A percentile compares a stretch with the other conserved stretches of the same genome.
Conservation (phyloP, 2,329 filamentous ascomycete genomes). For the Trichoderma sp. region DNA sequence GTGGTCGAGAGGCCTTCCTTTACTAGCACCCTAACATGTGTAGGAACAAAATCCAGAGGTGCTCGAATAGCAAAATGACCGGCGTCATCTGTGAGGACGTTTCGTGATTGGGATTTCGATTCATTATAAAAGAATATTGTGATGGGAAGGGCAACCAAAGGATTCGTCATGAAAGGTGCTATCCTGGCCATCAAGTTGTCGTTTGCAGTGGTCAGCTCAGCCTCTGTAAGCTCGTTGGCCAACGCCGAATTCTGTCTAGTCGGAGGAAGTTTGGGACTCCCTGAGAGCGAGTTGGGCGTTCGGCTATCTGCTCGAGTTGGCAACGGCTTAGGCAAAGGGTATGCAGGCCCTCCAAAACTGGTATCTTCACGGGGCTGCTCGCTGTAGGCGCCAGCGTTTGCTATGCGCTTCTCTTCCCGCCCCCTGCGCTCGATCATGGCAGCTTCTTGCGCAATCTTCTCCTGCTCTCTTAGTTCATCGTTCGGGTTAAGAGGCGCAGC, state of each 20-base stretch:
- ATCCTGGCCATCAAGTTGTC: slow-evolving; percentile 83
- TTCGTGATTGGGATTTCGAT: slow-evolving; percentile 74
- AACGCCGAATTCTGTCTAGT: slow-evolving; percentile 38
- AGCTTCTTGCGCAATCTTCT: slow-evolving; percentile 71
- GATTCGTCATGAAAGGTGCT: slow-evolving; percentile 84
- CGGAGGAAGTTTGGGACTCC: slow-evolving; percentile 44
- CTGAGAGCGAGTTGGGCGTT: slow-evolving; percentile 41
- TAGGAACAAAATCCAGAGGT: slow-evolving; percentile 84
- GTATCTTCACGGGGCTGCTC: slow-evolving; percentile 56
- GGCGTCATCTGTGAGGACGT: slow-evolving; percentile 79
- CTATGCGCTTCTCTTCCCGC: slow-evolving; percentile 67
- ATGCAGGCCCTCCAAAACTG: slow-evolving; percentile 25
- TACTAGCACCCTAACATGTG: slow-evolving; percentile 81
- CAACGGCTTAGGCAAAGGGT: neutral
- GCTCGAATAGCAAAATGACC: slow-evolving; percentile 84
- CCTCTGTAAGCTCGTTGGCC: slow-evolving; percentile 63
- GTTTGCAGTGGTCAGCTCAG: slow-evolving; percentile 78
- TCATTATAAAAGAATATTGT: slow-evolving; percentile 97
- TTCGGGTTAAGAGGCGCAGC: slow-evolving; percentile 30
- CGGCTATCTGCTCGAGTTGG: slow-evolving; percentile 5
- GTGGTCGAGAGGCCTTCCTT: slow-evolving; percentile 81
- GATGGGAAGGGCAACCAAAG: slow-evolving; percentile 72
- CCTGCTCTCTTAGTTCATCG: slow-evolving; percentile 54
- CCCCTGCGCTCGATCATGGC: slow-evolving; percentile 72
- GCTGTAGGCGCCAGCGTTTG: slow-evolving; percentile 70